Conservation (phyloP, 306 rosid species). For the Alnus rubra region DNA sequence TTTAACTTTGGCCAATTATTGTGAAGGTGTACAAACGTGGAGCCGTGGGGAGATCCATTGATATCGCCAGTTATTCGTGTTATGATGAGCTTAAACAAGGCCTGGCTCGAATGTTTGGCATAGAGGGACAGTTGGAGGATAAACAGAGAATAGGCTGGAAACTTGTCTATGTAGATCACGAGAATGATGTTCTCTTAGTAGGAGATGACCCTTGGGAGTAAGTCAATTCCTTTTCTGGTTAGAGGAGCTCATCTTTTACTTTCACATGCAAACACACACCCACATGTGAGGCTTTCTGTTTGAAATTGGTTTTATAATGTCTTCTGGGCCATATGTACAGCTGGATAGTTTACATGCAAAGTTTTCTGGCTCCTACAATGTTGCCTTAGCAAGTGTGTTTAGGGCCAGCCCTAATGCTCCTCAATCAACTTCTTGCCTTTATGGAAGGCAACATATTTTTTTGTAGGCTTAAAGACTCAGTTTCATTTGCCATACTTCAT, state of each 20-base stretch:
- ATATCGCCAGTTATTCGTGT: conserved; percentile 76
- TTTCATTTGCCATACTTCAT: too few relatives aligned
- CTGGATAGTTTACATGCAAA: background rate
- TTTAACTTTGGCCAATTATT: conserved; percentile 26
- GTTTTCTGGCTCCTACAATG: background rate
- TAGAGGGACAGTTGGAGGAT: conserved; percentile 94
- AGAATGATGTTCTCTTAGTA: conserved; percentile 81
- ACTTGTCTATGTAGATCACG: conserved; percentile 94
- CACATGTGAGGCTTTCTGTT: background rate
- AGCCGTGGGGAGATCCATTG: conserved; percentile 98
- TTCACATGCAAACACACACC: conserved; percentile 8
- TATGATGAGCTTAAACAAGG: conserved; percentile 91
- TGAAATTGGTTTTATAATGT: background rate
- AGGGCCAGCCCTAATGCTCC: background rate
- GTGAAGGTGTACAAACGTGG: conserved; percentile 93
- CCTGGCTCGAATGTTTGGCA: conserved; percentile 89
- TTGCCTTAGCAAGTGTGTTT: background rate
- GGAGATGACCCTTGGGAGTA: conserved; percentile 99
- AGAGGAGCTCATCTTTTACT: background rate
- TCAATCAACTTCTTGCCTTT: background rate
- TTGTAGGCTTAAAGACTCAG: background rate
- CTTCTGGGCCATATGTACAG: background rate
- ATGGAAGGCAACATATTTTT: background rate
- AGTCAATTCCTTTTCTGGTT: conserved; percentile 35
- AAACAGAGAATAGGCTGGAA: conserved; percentile 91